phyloP scores from a whole-genome alignment of 78 protist genomes.

The Dictyostelium citrinum region DNA sequence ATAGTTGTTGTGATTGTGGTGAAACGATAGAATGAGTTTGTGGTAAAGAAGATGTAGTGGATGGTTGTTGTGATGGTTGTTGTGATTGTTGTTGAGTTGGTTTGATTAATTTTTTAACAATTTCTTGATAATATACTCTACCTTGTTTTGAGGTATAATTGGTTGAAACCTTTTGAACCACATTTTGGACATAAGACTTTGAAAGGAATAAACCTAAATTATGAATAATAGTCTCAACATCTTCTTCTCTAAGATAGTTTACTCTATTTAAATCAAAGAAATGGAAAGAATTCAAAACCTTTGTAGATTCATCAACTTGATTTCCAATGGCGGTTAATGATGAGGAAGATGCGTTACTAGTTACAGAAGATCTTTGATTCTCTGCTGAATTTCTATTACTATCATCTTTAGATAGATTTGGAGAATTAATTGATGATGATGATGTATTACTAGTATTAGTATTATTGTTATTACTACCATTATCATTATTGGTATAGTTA shows the following conservation, averaged over 20 bases:
- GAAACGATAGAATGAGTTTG: not conserved
- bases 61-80: not conserved
- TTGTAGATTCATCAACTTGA: not conserved
- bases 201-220: constrained; percentile 49
- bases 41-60: not conserved
- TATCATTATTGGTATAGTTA: not conserved
- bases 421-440: not conserved
- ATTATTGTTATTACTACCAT: not conserved
- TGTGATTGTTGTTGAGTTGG: not conserved
- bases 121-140: constrained; percentile 29
- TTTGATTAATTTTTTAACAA: not conserved
- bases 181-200: constrained; percentile 12
- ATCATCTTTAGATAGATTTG: not conserved
- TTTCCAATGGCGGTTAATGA: not conserved
- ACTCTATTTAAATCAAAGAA: constrained; percentile 22
- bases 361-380: not conserved
- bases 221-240: constrained; percentile 48
- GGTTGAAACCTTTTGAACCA: constrained; percentile 30
- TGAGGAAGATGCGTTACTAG: not conserved
- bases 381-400: not conserved
- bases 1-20: not conserved
- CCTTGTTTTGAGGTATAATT: constrained; percentile 54
- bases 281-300: constrained; percentile 14
- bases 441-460: not conserved
- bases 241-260: constrained; percentile 30